These are phyloP conservation scores for Eleusine indica DNA, from an alignment of 176 grass and related monocot species.

Conservation along the genomic window DNA sequence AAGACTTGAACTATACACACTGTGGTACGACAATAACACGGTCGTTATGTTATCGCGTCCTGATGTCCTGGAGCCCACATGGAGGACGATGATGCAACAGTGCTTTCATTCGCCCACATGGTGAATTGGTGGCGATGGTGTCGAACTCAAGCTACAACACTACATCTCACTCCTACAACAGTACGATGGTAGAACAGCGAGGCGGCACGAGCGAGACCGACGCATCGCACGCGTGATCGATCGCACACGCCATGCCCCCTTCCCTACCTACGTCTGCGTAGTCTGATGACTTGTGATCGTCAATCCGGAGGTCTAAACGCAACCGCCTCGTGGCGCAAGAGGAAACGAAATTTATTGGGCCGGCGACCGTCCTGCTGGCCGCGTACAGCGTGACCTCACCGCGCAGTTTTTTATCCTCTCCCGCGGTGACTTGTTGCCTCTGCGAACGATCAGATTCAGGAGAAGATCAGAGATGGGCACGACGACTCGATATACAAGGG, in stretches of 20 bases:
- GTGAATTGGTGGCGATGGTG: neutral
- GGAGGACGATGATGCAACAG: neutral
- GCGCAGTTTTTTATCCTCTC: neutral
- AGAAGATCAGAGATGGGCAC: no score
- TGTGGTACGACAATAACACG: neutral
- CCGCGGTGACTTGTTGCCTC: neutral
- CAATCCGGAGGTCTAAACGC: neutral
- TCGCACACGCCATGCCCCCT: neutral
- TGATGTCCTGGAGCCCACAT: neutral
- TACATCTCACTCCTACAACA: neutral
- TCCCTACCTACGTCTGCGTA: neutral
- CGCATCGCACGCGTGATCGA: neutral
- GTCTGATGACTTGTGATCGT: neutral
- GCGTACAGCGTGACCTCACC: neutral
- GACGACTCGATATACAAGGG: neutral
- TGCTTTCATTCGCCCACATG: neutral
- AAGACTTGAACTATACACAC: no score
- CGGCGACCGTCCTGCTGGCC: neutral
- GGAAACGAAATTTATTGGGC: conserved; percentile 18
- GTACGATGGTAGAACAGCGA: neutral
- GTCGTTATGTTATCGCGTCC: conserved; percentile 5
- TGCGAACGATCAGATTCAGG: neutral
- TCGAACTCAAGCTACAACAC: no score
- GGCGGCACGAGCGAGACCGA: neutral
- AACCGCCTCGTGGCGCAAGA: conserved; percentile 16